Base-by-base conservation (phyloP, 805 yeast species). In the Candida easanensis region DNA sequence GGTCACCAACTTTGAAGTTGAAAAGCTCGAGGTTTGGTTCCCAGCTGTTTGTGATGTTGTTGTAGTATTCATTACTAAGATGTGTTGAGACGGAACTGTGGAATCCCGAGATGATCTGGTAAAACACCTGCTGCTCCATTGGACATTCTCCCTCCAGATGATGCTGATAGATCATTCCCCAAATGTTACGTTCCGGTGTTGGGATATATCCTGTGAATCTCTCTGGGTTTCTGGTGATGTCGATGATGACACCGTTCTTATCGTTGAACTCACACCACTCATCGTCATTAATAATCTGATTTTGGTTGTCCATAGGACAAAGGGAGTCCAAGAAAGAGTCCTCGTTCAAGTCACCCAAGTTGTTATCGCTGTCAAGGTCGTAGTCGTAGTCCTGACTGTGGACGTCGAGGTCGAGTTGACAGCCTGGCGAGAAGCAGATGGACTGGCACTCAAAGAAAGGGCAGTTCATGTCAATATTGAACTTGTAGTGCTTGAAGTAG, bases 181-280 rank as follows among this genome's bases (percentile, higher is more conserved):
- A 93, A 36, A 93, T 88, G 60, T 84, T 88, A 52, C 83, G 80
- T 18, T 97, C 88, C 57, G 93, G 96, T 39, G 82, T 80, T 23
- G 99, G 99, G 25, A 89, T 85, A 59, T 93, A 93, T 0, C 99
- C 99, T 0, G 99, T 95, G 68, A 87, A 93, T 57, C 98, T 73
- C 64, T 93, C 99, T 1, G 96, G 97, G 59, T 95, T 95, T 42
- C 85, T 87, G 17, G 83, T 71, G 44, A 93, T 73, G 57, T 90
- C 88, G 22, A 93, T 96, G 55, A 84, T 83, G 1, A 88, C 97
- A 42, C 89, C 81, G 47, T 80, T 76, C 54, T 79, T 79, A 52
- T 75, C 77, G 54, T 80, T 87, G 30, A 82, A 65, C 58, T 82
- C 86, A 58, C 87, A 81, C 66, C 84, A 86, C 56, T 83, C 87